Base-by-base conservation (phyloP, 768 basidiomycete genomes). In the Tricholoma sp. region DNA sequence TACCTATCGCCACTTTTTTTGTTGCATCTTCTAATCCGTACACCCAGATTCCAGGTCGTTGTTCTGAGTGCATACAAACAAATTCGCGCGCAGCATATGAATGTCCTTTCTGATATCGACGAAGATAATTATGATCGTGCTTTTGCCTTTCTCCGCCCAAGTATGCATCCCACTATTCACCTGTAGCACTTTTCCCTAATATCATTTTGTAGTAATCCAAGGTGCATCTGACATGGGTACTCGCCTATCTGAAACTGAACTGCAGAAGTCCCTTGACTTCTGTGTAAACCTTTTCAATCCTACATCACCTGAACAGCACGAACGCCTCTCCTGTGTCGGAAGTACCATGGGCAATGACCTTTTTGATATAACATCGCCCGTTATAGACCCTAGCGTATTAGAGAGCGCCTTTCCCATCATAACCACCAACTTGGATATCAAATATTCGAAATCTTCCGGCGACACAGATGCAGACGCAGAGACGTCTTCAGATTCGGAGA, bases 171-270 rank as follows among this genome's bases (percentile, higher is more conserved):
- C 20, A 24, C n/a, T 20, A 47, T 50, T 32, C 2, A 29, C 41
- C 8, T 12, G 34, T 10, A 11, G 49, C 11, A 1, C n/a, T 18
- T n/a, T 42, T 15, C 6, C 50, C 57, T 37, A 58, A 55, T 29
- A 50, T n/a, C 45, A 28, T 42, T 34, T 17, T 31, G 1, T 57
- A 91, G 89, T 91, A 29, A 90, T 91, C 36, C 89, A 91, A 68
- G 89, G 89, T 6, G 85, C 84, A 44, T 84, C 84, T 0, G 89
- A 91, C 58, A 83, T 90, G 79, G 89, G 89, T 12, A 72, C 75
- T 32, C 81, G 78, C 13, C 76, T 91, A 33, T 88, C 86, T 2
- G 89, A 88, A 68, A 76, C 73, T 48, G 89, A 91, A 68, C 77
- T 91, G 0, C 85, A 89, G 60, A 83, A 77, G 55, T 86, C 89